Evolutionary conservation across 2,329 filamentous ascomycete genomes (phyloP), one percentile per base, ranked within the genome.

Genomic region (Aspergillus piperis): DNA sequence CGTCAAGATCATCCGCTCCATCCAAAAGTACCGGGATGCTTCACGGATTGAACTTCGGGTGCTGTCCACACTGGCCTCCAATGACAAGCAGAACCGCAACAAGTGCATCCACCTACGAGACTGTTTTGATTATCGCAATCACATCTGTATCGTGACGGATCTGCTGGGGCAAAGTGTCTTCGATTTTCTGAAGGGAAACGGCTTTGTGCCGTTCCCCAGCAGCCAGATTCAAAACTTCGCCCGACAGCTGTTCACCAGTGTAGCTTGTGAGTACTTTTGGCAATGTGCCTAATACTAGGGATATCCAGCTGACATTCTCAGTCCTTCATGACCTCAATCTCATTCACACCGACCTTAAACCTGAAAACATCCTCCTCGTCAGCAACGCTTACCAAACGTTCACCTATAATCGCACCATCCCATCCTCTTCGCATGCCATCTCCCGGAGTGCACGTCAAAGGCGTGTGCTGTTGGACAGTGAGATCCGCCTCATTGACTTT

Each of bases 201-300:
- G 87, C 65, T 99, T 99, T 73, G 92, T 96, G 17, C 95, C 95
- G 0, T 99, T 99, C 72, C 95, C 95, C 11, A 98, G 96, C 82
- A 97, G 93, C 66, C 95, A 99, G 77, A 99, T 99, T 61, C 95
- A 98, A 76, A 94, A 87, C 74, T 98, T 99, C 82, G 95, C 95
- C 51, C 88, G 94, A 53, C 95, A 99, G 74, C 82, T 99, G 15
- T 90, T 99, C 63, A 98, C 94, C n/a, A 98, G 94, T 71, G 96
- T 99, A 71, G 95, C 95, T 60, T 99, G 92, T 96, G 81, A 83
- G 91, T 87, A 15, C 15, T 48, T n/a, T n/a, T 6, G 13, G 3
- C 11, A n/a, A 25, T 13, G 8, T 19, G 11, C 13, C 17, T 30
- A n/a, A 27, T n/a, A 36, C 11, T 15, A 5, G 32, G 32, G 25